Percentiles rank a stretch among this genome's conserved stretches.
Evolutionary conservation across 169 alveolate species (phyloP).

Genomic region (Eimeria tenella): DNA sequence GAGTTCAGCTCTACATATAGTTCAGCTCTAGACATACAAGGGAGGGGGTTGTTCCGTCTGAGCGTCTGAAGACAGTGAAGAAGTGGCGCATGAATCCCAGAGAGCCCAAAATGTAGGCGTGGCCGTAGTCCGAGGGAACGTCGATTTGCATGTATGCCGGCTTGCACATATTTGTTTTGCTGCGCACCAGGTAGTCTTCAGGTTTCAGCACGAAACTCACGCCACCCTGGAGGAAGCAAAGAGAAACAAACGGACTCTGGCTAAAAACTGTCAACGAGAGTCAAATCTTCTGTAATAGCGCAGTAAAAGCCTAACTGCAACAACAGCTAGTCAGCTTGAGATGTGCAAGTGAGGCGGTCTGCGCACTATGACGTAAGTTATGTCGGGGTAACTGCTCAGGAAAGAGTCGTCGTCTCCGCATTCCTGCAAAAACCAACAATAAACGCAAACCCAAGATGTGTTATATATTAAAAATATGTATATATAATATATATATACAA

Average conservation of each 20-base stretch:
- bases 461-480: not conserved
- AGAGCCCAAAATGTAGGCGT: constrained; percentile 91
- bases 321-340: too few species aligned
- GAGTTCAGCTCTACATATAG: not conserved
- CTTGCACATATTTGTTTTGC: constrained; percentile 83
- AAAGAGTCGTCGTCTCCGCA: constrained; percentile 33
- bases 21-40: constrained; percentile 28
- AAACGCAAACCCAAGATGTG: too few species aligned
- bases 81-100: constrained; percentile 90
- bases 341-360: too few species aligned
- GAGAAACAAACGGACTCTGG: not conserved
- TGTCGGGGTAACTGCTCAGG: constrained; percentile 1
- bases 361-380: constrained; percentile 74
- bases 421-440: not conserved
- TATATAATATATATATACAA: not conserved
- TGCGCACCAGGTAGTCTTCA: constrained; percentile 80
- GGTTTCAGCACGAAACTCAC: constrained; percentile 83
- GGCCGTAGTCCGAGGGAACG: constrained; percentile 92
- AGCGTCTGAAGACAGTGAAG: constrained; percentile 87
- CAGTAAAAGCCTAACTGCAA: too few species aligned
- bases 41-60: constrained; percentile 71
- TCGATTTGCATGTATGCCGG: constrained; percentile 93
- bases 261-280: too few species aligned
- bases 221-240: constrained; percentile 45
- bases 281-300: too few species aligned